Base-by-base conservation (phyloP, 768 basidiomycete genomes). In the Tricholoma bakamatsutake region DNA sequence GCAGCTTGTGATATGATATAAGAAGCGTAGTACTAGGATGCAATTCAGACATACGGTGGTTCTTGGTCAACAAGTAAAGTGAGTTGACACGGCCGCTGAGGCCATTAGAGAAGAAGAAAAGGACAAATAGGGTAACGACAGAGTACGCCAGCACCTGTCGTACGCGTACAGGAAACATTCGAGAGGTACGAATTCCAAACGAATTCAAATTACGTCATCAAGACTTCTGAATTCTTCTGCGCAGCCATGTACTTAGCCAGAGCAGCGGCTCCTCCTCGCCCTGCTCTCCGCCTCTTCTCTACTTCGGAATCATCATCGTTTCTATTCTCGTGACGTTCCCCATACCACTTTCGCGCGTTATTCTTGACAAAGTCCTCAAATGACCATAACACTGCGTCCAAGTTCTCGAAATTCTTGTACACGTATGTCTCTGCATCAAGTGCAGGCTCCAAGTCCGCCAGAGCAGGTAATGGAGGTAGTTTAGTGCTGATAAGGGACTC, bases 291-390 rank as follows among this genome's bases (percentile, higher is more conserved):
- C 49, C 33, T 40, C 43, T 46, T 52, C 30, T 48, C 46, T 52
- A 27, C 49, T 39, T 21, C 53, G 31, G 46, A 27, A 28, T 52
- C 21, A 43, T 48, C 30, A 17, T 31, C 5, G 5, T 15, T 45
- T 49, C 45, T 39, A 39, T 18, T 33, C 21, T 40, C 61, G 43
- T n/a, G 28, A 17, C 33, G 21, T 55, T 17, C 50, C 31, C 17
- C 57, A 24, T 87, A 77, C 93, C 93, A 95, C 55, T 87, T 86
- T 78, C 82, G 82, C 2, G 89, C 85, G 59, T 83, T 88, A 30
- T 88, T 80, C 63, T 72, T 69, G 30, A 96, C 77, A 64, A 97
- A 97, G 3, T 84, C 80, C n/a, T 84, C 82, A 63, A 87, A 94
- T 0, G 83, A 79, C 95, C 95, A 98, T 4, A 90, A 69, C 30